Percentiles rank a stretch among this genome's conserved stretches.
Evolutionary conservation across 495 filamentous ascomycete genomes (phyloP).

Genomic region (Penicillium daleae): DNA sequence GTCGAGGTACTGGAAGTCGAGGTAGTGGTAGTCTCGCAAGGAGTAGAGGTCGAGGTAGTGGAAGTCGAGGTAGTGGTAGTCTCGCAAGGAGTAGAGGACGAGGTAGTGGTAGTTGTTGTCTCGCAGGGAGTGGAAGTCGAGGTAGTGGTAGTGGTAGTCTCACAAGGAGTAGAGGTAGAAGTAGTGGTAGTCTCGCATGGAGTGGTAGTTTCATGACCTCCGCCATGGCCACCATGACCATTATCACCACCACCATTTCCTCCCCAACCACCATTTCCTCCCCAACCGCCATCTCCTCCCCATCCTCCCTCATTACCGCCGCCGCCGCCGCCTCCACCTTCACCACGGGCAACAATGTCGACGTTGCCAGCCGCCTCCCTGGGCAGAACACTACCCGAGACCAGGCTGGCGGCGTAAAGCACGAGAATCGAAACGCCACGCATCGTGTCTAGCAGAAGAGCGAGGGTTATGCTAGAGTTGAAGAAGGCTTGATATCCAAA

Average conservation of each 20-base stretch:
- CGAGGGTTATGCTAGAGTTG: constrained; percentile 13
- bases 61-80: constrained; percentile 15
- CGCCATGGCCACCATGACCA: constrained; percentile 8
- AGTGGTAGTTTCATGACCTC: constrained; percentile 9
- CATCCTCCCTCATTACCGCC: constrained; percentile 1
- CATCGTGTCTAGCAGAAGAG: constrained; percentile 28
- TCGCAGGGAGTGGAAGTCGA: background rate
- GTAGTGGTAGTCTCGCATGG: constrained; percentile 21
- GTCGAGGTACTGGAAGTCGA: background rate
- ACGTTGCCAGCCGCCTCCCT: constrained; percentile 17
- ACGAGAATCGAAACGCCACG: constrained; percentile 23
- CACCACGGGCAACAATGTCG: constrained; percentile 18
- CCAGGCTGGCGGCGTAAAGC: constrained; percentile 28
- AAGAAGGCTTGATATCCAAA: background rate
- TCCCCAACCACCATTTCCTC: constrained; percentile 2
- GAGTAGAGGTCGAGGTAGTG: constrained; percentile 13
- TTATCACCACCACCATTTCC: constrained; percentile 6
- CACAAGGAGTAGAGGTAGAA: constrained; percentile 19
- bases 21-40: constrained; percentile 20
- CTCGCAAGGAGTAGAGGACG: constrained; percentile 19
- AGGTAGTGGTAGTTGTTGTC: constrained; percentile 3
- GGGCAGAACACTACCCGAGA: constrained; percentile 25
- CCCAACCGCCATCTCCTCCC: constrained; percentile 7
- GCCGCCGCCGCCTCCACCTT: constrained; percentile 7
- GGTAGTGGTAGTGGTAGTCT: constrained; percentile 20